Conservation (phyloP, 1,284 basidiomycete genomes). For the Puccinia brachypodii region DNA sequence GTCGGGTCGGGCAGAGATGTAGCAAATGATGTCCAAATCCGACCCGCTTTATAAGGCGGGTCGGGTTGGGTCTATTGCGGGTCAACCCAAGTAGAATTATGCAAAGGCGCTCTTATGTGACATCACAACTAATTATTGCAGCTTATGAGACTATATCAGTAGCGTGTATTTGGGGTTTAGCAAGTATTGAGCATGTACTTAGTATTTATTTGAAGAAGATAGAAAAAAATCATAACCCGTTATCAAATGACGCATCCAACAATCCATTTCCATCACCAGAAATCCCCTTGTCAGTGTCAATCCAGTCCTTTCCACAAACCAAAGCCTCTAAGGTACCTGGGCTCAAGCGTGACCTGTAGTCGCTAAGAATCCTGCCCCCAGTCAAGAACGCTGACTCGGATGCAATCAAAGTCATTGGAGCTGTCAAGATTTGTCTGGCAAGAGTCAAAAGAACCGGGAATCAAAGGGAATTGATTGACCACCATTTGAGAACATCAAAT, state of each 20-base stretch:
- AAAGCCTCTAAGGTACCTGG: not conserved
- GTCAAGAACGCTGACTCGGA: not conserved
- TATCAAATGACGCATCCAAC: no score
- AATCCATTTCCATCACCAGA: no score
- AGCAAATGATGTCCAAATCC: not conserved
- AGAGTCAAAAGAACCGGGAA: not conserved
- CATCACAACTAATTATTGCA: not conserved
- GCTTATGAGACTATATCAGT: not conserved
- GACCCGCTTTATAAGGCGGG: not conserved
- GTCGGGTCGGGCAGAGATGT: not conserved
- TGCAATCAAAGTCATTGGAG: slow-evolving; percentile 4
- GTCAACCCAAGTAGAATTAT: not conserved
- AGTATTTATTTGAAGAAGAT: no score
- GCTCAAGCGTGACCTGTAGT: no score
- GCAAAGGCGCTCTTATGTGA: not conserved
- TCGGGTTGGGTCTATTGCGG: not conserved
- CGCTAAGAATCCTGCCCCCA: not conserved
- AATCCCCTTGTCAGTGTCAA: not conserved
- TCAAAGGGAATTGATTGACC: not conserved
- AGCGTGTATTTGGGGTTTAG: not conserved
- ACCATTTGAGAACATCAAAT: not conserved
- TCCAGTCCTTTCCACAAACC: not conserved
- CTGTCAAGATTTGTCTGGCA: not conserved
- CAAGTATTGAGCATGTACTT: no score
- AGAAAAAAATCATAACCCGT: no score